A percentile compares a stretch with the other conserved stretches of the same genome.
Evolutionary conservation across 2,329 filamentous ascomycete species (phyloP).

Genomic region (Botrytis galanthina): DNA sequence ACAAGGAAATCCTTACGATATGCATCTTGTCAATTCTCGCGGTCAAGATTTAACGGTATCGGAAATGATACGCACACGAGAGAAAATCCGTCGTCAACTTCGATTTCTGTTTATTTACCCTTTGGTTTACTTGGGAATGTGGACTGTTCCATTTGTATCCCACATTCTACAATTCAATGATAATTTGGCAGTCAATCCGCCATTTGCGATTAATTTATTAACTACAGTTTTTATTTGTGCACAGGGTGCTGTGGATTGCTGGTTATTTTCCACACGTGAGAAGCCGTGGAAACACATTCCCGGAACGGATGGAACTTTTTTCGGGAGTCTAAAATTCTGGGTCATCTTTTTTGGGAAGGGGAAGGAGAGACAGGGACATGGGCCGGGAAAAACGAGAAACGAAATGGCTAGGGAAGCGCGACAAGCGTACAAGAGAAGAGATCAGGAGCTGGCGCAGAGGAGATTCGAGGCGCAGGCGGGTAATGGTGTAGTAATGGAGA

Average conservation of each 20-base stretch:
- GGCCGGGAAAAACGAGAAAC: slow-evolving; percentile 49
- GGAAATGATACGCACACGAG: slow-evolving; percentile 44
- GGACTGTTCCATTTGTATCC: slow-evolving; percentile 67
- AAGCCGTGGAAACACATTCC: slow-evolving; percentile 65
- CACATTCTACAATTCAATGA: slow-evolving; percentile 61
- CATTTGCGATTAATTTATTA: slow-evolving; percentile 56
- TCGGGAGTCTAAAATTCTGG: slow-evolving; percentile 39
- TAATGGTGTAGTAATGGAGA: slow-evolving; percentile 15
- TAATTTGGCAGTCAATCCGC: slow-evolving; percentile 48
- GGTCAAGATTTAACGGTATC: slow-evolving; percentile 37
- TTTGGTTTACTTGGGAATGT: slow-evolving; percentile 67
- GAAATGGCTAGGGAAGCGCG: slow-evolving; percentile 53
- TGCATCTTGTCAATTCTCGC: slow-evolving; percentile 34
- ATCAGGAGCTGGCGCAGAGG: slow-evolving; percentile 46
- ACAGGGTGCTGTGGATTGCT: slow-evolving; percentile 66
- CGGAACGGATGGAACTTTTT: slow-evolving; percentile 42
- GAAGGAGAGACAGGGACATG: slow-evolving; percentile 35
- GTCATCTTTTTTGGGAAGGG: slow-evolving; percentile 26
- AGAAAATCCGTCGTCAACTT: slow-evolving; percentile 64
- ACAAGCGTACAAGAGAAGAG: slow-evolving; percentile 48
- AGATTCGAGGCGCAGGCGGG: slow-evolving; percentile 33
- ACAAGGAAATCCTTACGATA: slow-evolving; percentile 21
- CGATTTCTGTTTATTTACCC: slow-evolving; percentile 76
- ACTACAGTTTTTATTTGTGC: slow-evolving; percentile 58
- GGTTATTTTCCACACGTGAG: slow-evolving; percentile 67